Conservation (phyloP, 2,329 filamentous ascomycete genomes). For the Fusarium hainanense region DNA sequence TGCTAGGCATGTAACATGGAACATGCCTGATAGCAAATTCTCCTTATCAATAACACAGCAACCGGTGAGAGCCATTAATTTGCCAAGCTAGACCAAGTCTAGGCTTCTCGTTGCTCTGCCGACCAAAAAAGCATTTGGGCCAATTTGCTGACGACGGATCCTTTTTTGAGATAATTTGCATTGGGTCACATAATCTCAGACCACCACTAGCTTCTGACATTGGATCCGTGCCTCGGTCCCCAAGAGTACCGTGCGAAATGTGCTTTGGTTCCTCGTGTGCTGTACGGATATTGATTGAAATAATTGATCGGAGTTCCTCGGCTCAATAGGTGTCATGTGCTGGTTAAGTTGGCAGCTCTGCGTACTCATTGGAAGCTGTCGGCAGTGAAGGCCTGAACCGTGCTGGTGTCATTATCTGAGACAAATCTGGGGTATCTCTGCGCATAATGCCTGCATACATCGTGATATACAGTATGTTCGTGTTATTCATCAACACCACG, state of each 20-base stretch:
- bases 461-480: not conserved
- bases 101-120: slow-evolving; percentile 42
- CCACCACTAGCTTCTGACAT: slow-evolving; percentile 31
- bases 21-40: slow-evolving; percentile 11
- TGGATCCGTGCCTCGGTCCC: slow-evolving; percentile 16
- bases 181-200: slow-evolving; percentile 11
- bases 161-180: slow-evolving; percentile 26
- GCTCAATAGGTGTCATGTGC: slow-evolving; percentile 19
- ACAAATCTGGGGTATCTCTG: slow-evolving; percentile 31
- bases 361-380: not conserved
- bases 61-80: slow-evolving; percentile 16
- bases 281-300: not conserved
- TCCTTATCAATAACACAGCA: slow-evolving; percentile 20
- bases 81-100: slow-evolving; percentile 36
- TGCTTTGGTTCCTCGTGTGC: slow-evolving; percentile 4
- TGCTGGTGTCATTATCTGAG: slow-evolving; percentile 20
- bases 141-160: slow-evolving; percentile 30
- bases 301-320: slow-evolving; percentile 18
- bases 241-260: slow-evolving; percentile 8
- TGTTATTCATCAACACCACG: slow-evolving; percentile 2
- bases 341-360: slow-evolving; percentile 3
- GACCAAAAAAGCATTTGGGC: slow-evolving; percentile 25
- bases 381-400: slow-evolving; percentile 6
- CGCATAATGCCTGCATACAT: slow-evolving; percentile 4
- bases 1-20: slow-evolving; percentile 11